phyloP scores from a whole-genome alignment of 177 flowering plant species.

The Vitis hybrid region DNA sequence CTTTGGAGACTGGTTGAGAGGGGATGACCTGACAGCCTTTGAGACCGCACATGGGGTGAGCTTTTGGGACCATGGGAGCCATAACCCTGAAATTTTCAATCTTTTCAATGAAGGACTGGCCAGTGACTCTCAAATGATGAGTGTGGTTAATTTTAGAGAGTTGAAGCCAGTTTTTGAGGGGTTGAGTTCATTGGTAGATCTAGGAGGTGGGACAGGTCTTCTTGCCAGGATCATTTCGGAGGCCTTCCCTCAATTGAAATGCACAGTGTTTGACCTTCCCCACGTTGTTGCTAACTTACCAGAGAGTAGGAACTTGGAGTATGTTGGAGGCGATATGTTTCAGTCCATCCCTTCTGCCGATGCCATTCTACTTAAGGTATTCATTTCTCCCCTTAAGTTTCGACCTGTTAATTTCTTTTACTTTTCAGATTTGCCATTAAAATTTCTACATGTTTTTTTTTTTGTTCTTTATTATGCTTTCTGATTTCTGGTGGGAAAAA shows the following conservation, averaged over 20 bases:
- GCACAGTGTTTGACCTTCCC: constrained; percentile 19
- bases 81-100: neutral
- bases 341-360: constrained; percentile 15
- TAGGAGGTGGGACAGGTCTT: constrained; percentile 17
- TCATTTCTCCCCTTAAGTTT: neutral
- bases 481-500: too few relatives aligned
- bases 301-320: constrained; percentile 1
- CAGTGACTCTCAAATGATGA: constrained; percentile 11
- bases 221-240: constrained; percentile 8
- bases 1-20: constrained; percentile 8
- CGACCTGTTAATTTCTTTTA: too few relatives aligned
- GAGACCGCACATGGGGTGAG: constrained; percentile 8
- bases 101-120: constrained; percentile 18
- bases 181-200: constrained; percentile 11
- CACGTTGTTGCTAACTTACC: constrained; percentile 14
- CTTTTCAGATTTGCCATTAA: too few relatives aligned
- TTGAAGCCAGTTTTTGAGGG: constrained; percentile 13
- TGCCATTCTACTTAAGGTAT: constrained; percentile 13
- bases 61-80: constrained; percentile 8
- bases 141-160: neutral
- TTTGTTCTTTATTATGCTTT: neutral
- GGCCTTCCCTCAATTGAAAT: constrained; percentile 12
- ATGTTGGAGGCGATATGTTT: constrained; percentile 18
- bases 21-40: constrained; percentile 4
- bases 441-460: too few relatives aligned